Conservation (phyloP, 768 basidiomycete species). For the Russula emetica region DNA sequence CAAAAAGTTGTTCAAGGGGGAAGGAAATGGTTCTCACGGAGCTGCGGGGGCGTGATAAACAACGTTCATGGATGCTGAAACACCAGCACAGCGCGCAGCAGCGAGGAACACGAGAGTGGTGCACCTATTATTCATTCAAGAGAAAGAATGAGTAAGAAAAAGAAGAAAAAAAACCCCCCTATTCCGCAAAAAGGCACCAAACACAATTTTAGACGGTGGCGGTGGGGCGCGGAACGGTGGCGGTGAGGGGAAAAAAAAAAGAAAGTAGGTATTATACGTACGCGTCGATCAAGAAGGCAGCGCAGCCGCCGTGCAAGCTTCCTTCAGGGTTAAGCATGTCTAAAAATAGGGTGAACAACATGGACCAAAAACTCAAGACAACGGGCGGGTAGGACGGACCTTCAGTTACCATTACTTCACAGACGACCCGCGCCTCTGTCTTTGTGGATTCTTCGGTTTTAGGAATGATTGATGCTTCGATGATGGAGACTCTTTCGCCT, state of each 20-base stretch:
- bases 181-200: no score
- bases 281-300: slow-evolving; percentile 31
- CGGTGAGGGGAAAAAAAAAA: neutral
- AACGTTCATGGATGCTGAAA: slow-evolving; percentile 27
- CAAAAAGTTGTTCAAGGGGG: no score
- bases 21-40: slow-evolving; percentile 10
- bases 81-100: slow-evolving; percentile 3
- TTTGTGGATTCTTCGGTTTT: slow-evolving; percentile 34
- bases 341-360: no score
- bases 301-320: slow-evolving; percentile 31
- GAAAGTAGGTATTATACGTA: neutral
- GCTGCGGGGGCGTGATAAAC: slow-evolving; percentile 30
- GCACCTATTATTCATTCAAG: no score
- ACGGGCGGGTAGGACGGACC: slow-evolving; percentile 23
- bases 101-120: slow-evolving; percentile 27
- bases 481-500: slow-evolving; percentile 25
- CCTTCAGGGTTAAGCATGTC: slow-evolving; percentile 32
- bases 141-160: no score
- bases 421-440: slow-evolving; percentile 34
- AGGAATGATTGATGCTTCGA: slow-evolving; percentile 30
- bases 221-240: no score
- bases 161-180: no score
- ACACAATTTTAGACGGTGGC: no score
- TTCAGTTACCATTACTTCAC: slow-evolving; percentile 31
- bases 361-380: no score